Conservation (phyloP, 345 rosid genomes). For the Populus davidiana region DNA sequence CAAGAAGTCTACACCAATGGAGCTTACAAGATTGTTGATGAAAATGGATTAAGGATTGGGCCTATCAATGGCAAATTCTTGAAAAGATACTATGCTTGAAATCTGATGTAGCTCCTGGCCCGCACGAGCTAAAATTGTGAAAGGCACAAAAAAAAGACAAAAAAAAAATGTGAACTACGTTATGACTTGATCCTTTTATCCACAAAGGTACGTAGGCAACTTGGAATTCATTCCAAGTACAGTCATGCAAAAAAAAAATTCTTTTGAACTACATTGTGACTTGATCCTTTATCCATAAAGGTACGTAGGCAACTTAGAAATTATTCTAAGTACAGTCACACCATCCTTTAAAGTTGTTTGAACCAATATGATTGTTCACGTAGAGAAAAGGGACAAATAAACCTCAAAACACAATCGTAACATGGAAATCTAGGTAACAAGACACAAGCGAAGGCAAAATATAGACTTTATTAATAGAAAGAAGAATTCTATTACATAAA, state of each 20-base stretch:
- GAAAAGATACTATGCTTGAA: too few relatives aligned
- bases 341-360: not conserved
- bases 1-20: too few relatives aligned
- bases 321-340: not conserved
- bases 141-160: not conserved
- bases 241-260: too few relatives aligned
- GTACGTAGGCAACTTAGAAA: too few relatives aligned
- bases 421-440: not conserved
- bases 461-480: not conserved
- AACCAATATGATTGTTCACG: not conserved
- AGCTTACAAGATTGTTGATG: too few relatives aligned
- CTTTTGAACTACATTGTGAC: too few relatives aligned
- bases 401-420: too few relatives aligned
- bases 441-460: not conserved
- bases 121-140: not conserved
- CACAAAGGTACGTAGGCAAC: too few relatives aligned
- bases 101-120: not conserved
- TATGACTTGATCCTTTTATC: not conserved
- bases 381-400: not conserved
- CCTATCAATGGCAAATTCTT: too few relatives aligned
- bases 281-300: too few relatives aligned
- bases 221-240: too few relatives aligned
- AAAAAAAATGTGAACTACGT: not conserved
- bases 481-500: not conserved
- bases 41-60: too few relatives aligned